Conservation (phyloP, 345 rosid genomes). For the Geranium rotundifolium region DNA sequence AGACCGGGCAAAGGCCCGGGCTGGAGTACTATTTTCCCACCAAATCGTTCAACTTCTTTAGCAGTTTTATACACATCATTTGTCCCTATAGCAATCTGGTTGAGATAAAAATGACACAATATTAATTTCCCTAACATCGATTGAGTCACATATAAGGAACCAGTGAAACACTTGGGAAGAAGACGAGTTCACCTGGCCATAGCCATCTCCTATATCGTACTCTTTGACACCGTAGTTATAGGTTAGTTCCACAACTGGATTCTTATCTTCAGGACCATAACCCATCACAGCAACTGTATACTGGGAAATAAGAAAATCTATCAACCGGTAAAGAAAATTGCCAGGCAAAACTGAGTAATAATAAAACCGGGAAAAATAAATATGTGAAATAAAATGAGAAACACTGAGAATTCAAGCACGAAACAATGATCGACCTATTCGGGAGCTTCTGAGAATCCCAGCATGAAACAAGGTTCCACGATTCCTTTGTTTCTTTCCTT, state of each 20-base stretch:
- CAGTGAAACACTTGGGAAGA: too few relatives aligned
- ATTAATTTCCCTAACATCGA: not conserved
- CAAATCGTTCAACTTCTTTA: constrained; percentile 30
- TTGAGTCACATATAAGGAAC: too few relatives aligned
- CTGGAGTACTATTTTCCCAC: constrained; percentile 31
- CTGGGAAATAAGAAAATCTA: constrained; percentile 7
- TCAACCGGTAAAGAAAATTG: not conserved
- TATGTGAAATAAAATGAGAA: too few relatives aligned
- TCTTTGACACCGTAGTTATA: constrained; percentile 28
- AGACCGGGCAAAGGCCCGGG: constrained; percentile 30
- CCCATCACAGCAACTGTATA: constrained; percentile 40
- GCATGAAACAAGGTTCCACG: too few relatives aligned
- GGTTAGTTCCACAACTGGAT: constrained; percentile 29
- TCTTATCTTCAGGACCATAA: constrained; percentile 26
- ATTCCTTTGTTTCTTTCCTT: too few relatives aligned
- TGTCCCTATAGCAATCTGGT: constrained; percentile 27
- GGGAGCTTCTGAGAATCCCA: too few relatives aligned
- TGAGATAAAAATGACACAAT: too few relatives aligned
- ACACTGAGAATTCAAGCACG: too few relatives aligned
- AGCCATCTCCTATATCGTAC: constrained; percentile 31
- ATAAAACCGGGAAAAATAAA: not conserved
- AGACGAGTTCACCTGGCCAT: constrained; percentile 18
- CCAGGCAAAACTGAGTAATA: not conserved
- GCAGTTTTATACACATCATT: constrained; percentile 36
- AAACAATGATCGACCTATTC: too few relatives aligned